Percentiles rank a stretch among this genome's conserved stretches.
These are phyloP conservation scores for Cercospora canescens DNA, from an alignment of 2,329 filamentous ascomycete species.

Conservation along the genomic window DNA sequence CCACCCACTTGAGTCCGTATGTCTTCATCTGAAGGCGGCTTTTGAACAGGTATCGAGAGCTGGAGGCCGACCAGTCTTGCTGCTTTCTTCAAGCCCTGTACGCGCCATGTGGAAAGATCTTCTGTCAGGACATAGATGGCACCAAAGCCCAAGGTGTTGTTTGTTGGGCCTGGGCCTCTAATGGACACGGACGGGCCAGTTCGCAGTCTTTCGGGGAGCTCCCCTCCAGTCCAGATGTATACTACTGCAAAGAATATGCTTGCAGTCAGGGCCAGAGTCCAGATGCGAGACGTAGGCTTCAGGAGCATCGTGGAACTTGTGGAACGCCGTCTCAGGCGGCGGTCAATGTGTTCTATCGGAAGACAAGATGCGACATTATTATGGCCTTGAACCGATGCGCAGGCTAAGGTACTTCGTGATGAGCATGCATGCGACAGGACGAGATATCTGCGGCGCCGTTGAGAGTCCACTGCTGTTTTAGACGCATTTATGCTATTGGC, in stretches of 20 bases:
- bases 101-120: conserved; percentile 13
- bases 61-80: conserved; percentile 6
- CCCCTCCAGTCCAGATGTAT: background rate
- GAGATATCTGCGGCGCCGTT: background rate
- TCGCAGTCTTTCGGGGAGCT: background rate
- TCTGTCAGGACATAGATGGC: conserved; percentile 18
- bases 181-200: background rate
- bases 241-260: background rate
- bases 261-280: background rate
- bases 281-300: background rate
- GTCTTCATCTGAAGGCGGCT: background rate
- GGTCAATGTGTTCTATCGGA: background rate
- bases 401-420: background rate
- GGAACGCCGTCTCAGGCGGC: background rate
- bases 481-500: background rate
- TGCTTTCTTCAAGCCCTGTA: conserved; percentile 11
- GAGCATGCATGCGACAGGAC: background rate
- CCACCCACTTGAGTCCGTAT: background rate
- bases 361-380: background rate
- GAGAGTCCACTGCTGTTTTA: background rate
- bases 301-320: background rate
- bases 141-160: conserved; percentile 18
- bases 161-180: background rate
- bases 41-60: background rate
- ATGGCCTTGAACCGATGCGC: background rate